Evolutionary conservation across 345 rosid species (phyloP), one percentile per base, ranked within the genome.

Genomic region (Arabidopsis suecica): DNA sequence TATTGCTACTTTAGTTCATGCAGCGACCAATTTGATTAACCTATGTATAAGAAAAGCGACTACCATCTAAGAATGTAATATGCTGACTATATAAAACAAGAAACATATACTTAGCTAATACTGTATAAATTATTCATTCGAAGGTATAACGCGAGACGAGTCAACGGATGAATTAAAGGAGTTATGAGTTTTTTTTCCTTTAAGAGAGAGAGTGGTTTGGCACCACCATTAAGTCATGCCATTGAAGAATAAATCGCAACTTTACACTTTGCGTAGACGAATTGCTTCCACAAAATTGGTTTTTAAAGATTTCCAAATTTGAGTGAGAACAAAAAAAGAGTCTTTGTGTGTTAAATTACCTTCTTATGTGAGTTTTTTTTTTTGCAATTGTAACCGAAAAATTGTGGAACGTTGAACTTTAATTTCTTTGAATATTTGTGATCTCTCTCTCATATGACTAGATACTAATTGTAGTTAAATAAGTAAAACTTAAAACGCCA

Each of bases 231-330:
- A 76, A 76, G 69, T 76, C 79, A 61, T 76, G 16, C 55, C 71
- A 62, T 44, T 45, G 75, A 69, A 69, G 51, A 53, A 76, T 47
- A 61, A 61, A 76, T 76, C 75, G 16, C n/a, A 42, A 69, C 65
- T 69, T 76, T 69, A 53, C 80, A 76, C 80, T 76, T 76, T 76
- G 75, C 80, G 80, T 76, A 61, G 25, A 63, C 34, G 4, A 76
- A 68, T 53, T 61, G 73, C 64, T 76, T 76, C 70, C 64, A 61
- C 79, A 50, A 32, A 23, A 5, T 63, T 72, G 34, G 30, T 18
- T 61, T 61, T 32, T 2, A 50, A 37, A 72, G 6, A 6, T 72
- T 65, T 51, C 38, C 9, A 74, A 36, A 47, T 65, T 57, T 22
- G 23, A 10, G 49, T 56, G 12, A 25, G 2, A 25, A 25, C 28